Evolutionary conservation across 2,329 filamentous ascomycete genomes (phyloP), one percentile per base, ranked within the genome.

Genomic region (Aspergillus fructus): DNA sequence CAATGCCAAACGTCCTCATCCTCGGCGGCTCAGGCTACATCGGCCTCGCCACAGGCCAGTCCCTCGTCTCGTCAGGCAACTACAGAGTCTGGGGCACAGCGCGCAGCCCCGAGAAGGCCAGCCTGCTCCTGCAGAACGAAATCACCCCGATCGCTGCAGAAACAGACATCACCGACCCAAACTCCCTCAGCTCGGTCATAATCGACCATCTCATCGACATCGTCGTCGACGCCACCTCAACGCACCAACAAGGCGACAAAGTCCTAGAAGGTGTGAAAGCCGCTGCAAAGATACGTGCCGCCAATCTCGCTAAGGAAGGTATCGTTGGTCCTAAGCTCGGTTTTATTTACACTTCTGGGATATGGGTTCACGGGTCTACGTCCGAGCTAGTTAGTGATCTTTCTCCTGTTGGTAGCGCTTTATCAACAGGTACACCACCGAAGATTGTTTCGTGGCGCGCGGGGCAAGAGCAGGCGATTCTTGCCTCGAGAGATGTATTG

Each of bases 1-100:
- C 21, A 21, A 74, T 73, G 71, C 62, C 70, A 4, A 66, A 67
- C 60, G 61, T 74, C 55, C 63, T 74, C 42, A 53, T 74, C 45
- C 58, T 72, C 49, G 70, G 71, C 19, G 67, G 66, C 12, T 66
- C 68, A 3, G 73, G 72, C 53, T 74, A 71, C 50, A 51, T 75
- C 11, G 73, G 73, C 47, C 56, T 59, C 27, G 46, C 60, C 1
- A 19, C 71, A 12, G 59, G 59, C 17, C 54, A 60, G 23, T 52
- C 62, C 21, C 65, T 70, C 4, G 49, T 74, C 13, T 66, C 65
- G 17, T 62, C 62, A 5, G 68, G 66, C 27, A 63, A 62, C 37
- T 65, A 77, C 54, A 66, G 63, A 7, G 74, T 76, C 43, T 77
- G 71, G 49, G 74, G 74, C 19, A 64, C 74, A 33, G 71, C 69